Conservation (phyloP, 192 early-diverging fungal genomes). For the Podila horticola region DNA sequence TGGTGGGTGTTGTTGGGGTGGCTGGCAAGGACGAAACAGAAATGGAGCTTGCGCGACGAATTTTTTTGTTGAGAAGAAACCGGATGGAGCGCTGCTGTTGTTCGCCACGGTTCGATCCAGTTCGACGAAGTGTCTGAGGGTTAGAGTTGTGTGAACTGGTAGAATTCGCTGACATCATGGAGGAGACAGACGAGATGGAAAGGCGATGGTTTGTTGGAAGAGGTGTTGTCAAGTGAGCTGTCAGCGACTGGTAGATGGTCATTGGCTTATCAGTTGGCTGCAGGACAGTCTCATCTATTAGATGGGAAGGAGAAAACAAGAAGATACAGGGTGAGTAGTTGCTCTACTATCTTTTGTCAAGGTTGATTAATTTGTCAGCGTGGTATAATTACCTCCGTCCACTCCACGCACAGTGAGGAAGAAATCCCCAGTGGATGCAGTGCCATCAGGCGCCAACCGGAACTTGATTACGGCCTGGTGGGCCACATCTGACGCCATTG, state of each 20-base stretch:
- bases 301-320: background rate
- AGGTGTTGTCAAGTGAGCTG: slow-evolving; percentile 58
- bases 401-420: slow-evolving; percentile 62
- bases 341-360: too few relatives aligned
- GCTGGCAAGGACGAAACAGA: slow-evolving; percentile 23
- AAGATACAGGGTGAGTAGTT: background rate
- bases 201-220: slow-evolving; percentile 60
- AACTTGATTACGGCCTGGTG: slow-evolving; percentile 64
- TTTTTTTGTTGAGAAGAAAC: slow-evolving; percentile 61
- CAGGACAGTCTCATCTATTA: slow-evolving; percentile 57
- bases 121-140: slow-evolving; percentile 23
- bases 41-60: slow-evolving; percentile 45
- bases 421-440: slow-evolving; percentile 57
- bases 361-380: background rate
- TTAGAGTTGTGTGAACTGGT: slow-evolving; percentile 19
- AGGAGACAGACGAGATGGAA: slow-evolving; percentile 56
- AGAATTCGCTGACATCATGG: slow-evolving; percentile 48
- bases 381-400: slow-evolving; percentile 56
- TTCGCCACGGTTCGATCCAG: slow-evolving; percentile 22
- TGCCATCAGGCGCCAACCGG: slow-evolving; percentile 58
- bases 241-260: slow-evolving; percentile 62
- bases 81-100: slow-evolving; percentile 51
- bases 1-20: slow-evolving; percentile 29
- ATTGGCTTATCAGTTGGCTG: slow-evolving; percentile 65
- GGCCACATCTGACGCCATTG: slow-evolving; percentile 59